phyloP scores from a whole-genome alignment of 176 grass and related monocot species.

The Paspalum notatum region DNA sequence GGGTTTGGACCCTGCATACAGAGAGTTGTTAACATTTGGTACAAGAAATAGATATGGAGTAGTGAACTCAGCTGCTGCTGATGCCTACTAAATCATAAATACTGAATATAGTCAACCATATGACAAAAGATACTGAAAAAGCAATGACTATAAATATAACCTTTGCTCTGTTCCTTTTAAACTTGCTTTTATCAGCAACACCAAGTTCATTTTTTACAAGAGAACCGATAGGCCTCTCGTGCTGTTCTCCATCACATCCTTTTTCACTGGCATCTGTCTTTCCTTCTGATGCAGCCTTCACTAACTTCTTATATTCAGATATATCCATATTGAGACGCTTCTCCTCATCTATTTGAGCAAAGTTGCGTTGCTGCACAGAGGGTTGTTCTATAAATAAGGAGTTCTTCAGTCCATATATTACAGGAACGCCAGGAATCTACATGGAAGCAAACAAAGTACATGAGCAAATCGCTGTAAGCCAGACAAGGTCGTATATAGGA shows the following conservation, averaged over 20 bases:
- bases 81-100: conserved; percentile 22
- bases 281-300: conserved; percentile 51
- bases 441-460: conserved; percentile 18
- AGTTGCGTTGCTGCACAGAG: conserved; percentile 65
- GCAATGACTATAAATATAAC: conserved; percentile 41
- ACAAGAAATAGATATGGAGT: neutral
- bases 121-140: conserved; percentile 1
- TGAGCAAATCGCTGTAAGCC: neutral
- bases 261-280: conserved; percentile 23
- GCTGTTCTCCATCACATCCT: conserved; percentile 36
- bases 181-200: conserved; percentile 62
- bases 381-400: conserved; percentile 76
- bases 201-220: conserved; percentile 48
- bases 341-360: conserved; percentile 61
- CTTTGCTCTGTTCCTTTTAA: conserved; percentile 84
- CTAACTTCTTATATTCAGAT: conserved; percentile 60
- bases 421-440: conserved; percentile 76
- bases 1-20: conserved; percentile 86
- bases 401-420: conserved; percentile 80
- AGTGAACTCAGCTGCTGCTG: neutral
- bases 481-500: neutral
- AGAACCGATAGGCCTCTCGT: conserved; percentile 34
- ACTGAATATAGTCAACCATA: neutral
- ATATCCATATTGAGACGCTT: conserved; percentile 71
- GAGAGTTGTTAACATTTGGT: conserved; percentile 36